Conservation (phyloP, 495 filamentous ascomycete genomes). For the Daldinia grandis region DNA sequence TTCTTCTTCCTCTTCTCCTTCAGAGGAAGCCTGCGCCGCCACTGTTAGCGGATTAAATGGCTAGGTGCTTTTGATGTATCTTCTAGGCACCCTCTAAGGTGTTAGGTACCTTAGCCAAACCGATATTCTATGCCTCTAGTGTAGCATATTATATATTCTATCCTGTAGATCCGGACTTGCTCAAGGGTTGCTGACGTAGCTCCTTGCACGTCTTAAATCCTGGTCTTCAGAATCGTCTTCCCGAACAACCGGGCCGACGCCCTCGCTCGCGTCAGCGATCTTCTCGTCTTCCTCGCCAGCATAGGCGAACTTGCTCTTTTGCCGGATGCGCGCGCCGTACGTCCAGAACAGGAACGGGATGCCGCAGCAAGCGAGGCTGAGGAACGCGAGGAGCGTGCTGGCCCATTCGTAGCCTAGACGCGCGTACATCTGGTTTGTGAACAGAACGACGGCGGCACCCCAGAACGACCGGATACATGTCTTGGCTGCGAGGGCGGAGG, state of each 20-base stretch:
- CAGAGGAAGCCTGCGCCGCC: not conserved
- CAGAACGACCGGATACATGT: conserved; percentile 81
- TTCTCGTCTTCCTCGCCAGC: conserved; percentile 54
- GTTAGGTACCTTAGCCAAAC: not conserved
- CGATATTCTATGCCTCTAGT: not conserved
- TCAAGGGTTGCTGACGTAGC: conserved; percentile 57
- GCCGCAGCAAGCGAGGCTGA: conserved; percentile 74
- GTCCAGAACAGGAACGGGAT: conserved; percentile 82
- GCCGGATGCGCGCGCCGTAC: conserved; percentile 73
- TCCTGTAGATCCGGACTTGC: not conserved
- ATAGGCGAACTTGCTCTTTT: conserved; percentile 72
- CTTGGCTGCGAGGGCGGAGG: conserved; percentile 84
- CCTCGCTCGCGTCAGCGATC: conserved; percentile 33
- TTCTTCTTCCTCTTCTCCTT: not conserved
- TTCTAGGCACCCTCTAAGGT: not conserved
- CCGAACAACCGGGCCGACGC: conserved; percentile 21
- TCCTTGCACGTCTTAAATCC: conserved; percentile 49
- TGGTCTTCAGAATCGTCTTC: conserved; percentile 48
- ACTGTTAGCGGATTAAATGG: not conserved
- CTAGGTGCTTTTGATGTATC: not conserved
- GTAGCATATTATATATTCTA: not conserved
- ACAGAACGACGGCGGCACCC: conserved; percentile 78
- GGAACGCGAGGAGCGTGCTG: conserved; percentile 70
- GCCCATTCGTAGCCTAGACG: conserved; percentile 81
- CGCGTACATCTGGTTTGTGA: conserved; percentile 83